Evolutionary conservation across 495 filamentous ascomycete species (phyloP).

Genomic region (Trichoderma orchidacearum): DNA sequence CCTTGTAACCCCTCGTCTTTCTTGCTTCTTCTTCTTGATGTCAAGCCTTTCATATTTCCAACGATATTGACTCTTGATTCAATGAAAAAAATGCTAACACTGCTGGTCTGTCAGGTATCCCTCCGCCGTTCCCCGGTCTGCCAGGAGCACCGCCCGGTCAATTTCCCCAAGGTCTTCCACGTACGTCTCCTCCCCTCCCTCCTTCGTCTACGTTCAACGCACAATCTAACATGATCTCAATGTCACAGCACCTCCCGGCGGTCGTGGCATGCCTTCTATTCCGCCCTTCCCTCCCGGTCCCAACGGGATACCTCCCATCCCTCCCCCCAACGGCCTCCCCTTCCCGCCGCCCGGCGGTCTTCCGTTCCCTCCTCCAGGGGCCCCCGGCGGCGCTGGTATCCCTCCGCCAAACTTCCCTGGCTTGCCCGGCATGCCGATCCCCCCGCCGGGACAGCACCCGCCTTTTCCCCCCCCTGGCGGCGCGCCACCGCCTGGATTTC

Average conservation of each 20-base stretch:
- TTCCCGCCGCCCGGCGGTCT: slow-evolving; percentile 33
- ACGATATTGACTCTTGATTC: too few species aligned
- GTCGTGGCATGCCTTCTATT: slow-evolving; percentile 39
- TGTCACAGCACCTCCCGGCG: slow-evolving; percentile 37
- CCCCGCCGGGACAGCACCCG: slow-evolving; percentile 39
- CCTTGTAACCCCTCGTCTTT: background rate
- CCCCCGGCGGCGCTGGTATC: slow-evolving; percentile 14
- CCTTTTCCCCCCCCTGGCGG: background rate
- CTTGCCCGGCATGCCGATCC: slow-evolving; percentile 42
- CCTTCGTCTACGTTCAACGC: background rate
- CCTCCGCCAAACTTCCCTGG: slow-evolving; percentile 30
- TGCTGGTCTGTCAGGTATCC: background rate
- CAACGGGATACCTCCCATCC: slow-evolving; percentile 23
- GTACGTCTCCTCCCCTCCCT: slow-evolving; percentile 9
- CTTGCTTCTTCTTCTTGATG: too few species aligned
- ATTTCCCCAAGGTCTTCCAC: slow-evolving; percentile 15
- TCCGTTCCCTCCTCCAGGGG: slow-evolving; percentile 50
- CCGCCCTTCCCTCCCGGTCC: slow-evolving; percentile 52
- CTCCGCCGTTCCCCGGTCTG: slow-evolving; percentile 23
- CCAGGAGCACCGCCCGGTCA: slow-evolving; percentile 17
- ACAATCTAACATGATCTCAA: slow-evolving; percentile 3
- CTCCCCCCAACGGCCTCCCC: slow-evolving; percentile 26
- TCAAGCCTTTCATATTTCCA: too few species aligned
- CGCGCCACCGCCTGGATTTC: slow-evolving; percentile 15
- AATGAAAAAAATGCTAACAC: too few species aligned